Evolutionary conservation across 495 filamentous ascomycete genomes (phyloP), one percentile per base, ranked within the genome.

Genomic region (Aspergillus biplanus): DNA sequence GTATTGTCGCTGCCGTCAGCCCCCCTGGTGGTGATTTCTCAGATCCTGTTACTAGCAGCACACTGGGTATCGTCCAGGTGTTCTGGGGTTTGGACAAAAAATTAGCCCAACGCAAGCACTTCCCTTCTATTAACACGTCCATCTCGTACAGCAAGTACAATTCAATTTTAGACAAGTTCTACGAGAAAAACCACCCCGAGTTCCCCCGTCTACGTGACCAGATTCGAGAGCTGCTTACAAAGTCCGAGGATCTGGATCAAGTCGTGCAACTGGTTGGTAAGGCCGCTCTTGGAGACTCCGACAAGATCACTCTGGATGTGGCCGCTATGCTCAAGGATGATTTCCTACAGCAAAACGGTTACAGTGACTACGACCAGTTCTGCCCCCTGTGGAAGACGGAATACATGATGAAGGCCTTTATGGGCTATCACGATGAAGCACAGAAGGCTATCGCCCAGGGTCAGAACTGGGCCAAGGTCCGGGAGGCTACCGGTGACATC

Each of bases 81-180:
- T 98, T 99, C 83, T 99, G 95, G 95, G 96, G 95, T 83, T 83
- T 99, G 35, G 95, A 99, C 81, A 98, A 99, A 87, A 97, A 97
- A 80, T 87, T 99, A 57, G 95, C 95, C 21, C 95, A 99, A 75
- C 89, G 95, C 62, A 99, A 99, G 80, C 95, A 99, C 80, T 99
- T 99, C 85, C 95, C 95, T 3, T 97, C 93, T 44, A 91, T 99
- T 83, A 99, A 99, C 81, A 98, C 95, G 18, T 89, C 90, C 6
- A 80, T 91, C 69, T 96, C 92, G 62, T 98, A 99, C 86, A 94
- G 89, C 87, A 99, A 99, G 79, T 99, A 99, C 80, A 96, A 87
- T 27, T 85, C 72, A 52, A 81, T 90, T 15, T 83, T 99, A 44
- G 93, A 97, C 77, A 91, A 89, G 73, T 98, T 86, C 82, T 99